A percentile compares a stretch with the other conserved stretches of the same genome.
Conservation (phyloP, 1,284 basidiomycete genomes). For the Ustilago hordei region DNA sequence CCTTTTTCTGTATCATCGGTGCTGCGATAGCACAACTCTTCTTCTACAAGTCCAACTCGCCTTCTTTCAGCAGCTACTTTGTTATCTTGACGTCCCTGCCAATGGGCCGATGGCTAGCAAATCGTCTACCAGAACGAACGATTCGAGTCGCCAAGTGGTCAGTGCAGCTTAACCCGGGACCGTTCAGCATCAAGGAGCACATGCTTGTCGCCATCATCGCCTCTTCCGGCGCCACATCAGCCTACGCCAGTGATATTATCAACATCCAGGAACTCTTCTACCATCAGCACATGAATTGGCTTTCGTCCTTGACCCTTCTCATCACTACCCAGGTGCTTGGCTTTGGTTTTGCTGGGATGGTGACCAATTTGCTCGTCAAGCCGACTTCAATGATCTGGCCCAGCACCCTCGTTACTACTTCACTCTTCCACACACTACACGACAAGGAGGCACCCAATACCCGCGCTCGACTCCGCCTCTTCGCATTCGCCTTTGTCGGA, state of each 20-base stretch:
- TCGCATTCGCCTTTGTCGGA: conserved; percentile 70
- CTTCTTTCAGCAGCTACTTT: conserved; percentile 73
- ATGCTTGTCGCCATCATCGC: conserved; percentile 71
- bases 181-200: conserved; percentile 72
- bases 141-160: conserved; percentile 61
- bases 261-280: conserved; percentile 69
- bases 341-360: conserved; percentile 68
- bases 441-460: conserved; percentile 68
- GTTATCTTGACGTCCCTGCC: conserved; percentile 73
- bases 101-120: conserved; percentile 70
- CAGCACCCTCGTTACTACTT: conserved; percentile 71
- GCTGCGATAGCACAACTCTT: conserved; percentile 70
- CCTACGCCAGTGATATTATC: conserved; percentile 69
- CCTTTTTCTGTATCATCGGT: conserved; percentile 73
- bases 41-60: conserved; percentile 69
- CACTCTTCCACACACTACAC: conserved; percentile 73
- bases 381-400: conserved; percentile 71
- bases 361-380: conserved; percentile 66
- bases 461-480: conserved; percentile 70
- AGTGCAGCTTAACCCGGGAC: conserved; percentile 72
- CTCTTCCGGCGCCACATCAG: conserved; percentile 70
- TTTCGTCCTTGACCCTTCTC: conserved; percentile 63
- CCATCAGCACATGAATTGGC: conserved; percentile 64
- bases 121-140: conserved; percentile 60
- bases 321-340: conserved; percentile 68